A percentile compares a stretch with the other conserved stretches of the same genome.
Conservation (phyloP, 148 eudicot genomes). For the Rhododendron molle region DNA sequence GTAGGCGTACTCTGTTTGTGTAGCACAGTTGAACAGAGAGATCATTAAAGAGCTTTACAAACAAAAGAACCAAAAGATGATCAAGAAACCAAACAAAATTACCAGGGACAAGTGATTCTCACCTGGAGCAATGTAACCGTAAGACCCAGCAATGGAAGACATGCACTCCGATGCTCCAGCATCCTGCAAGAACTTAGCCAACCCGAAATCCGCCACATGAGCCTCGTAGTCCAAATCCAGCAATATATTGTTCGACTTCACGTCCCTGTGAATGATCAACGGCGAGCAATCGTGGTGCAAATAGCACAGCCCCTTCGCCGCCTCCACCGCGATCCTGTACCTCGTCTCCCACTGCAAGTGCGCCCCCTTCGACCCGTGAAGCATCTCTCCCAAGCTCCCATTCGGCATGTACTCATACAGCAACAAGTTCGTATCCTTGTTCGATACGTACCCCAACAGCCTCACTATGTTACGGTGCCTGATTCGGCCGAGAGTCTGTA, state of each 20-base stretch:
- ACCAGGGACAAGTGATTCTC: neutral
- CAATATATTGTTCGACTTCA: conserved; percentile 80
- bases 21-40: neutral
- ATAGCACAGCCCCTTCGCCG: conserved; percentile 84
- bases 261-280: conserved; percentile 78
- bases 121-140: conserved; percentile 98
- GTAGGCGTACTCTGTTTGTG: conserved; percentile 73
- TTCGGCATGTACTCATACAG: conserved; percentile 88
- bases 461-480: conserved; percentile 76
- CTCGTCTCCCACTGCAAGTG: conserved; percentile 82
- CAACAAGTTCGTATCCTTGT: conserved; percentile 65
- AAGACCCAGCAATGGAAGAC: conserved; percentile 91
- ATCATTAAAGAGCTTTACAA: neutral
- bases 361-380: conserved; percentile 75
- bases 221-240: conserved; percentile 84
- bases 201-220: conserved; percentile 97
- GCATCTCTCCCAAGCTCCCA: conserved; percentile 90
- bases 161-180: conserved; percentile 69
- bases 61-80: neutral
- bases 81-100: neutral
- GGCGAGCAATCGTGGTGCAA: conserved; percentile 92
- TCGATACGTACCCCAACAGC: conserved; percentile 71
- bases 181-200: conserved; percentile 71
- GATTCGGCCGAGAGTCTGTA: conserved; percentile 70
- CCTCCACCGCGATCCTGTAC: conserved; percentile 79